Conservation (phyloP, 495 filamentous ascomycete genomes). For the Pseudevernia furfuracea region DNA sequence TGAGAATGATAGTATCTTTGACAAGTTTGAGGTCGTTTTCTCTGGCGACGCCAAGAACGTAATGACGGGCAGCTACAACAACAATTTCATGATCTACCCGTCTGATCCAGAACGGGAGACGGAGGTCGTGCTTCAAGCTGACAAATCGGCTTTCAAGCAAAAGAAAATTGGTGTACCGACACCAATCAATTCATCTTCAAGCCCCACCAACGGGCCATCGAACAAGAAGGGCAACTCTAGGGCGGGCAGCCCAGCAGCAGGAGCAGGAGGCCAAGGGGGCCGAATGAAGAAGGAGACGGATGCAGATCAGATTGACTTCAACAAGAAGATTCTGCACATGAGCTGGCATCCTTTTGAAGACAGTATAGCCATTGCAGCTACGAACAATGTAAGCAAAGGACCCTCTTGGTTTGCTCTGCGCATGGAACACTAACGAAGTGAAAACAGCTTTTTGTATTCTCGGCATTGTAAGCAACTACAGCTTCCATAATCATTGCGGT, state of each 20-base stretch:
- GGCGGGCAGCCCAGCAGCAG: conserved; percentile 81
- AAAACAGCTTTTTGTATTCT: conserved; percentile 87
- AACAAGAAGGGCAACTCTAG: conserved; percentile 79
- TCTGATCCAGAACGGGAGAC: conserved; percentile 92
- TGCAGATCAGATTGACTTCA: conserved; percentile 99
- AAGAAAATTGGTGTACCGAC: conserved; percentile 99
- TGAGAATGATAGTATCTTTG: conserved; percentile 98
- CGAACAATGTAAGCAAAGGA: conserved; percentile 79
- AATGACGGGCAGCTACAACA: conserved; percentile 99
- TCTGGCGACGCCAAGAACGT: conserved; percentile 97
- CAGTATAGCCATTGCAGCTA: conserved; percentile 98
- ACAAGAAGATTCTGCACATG: conserved; percentile 99
- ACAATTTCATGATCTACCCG: conserved; percentile 99
- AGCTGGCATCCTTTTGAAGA: conserved; percentile 99
- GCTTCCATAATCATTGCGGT: conserved; percentile 15
- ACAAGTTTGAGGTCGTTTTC: conserved; percentile 99
- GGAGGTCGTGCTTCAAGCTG: conserved; percentile 93
- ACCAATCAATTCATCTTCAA: conserved; percentile 77
- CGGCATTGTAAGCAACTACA: conserved; percentile 63
- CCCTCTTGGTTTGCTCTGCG: background rate
- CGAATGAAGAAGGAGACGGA: conserved; percentile 99
- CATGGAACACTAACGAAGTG: conserved; percentile 23
- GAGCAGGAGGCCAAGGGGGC: conserved; percentile 66
- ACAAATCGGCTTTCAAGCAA: conserved; percentile 98
- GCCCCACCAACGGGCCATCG: conserved; percentile 57